Conservation (phyloP, 2,329 filamentous ascomycete genomes). For the Beauveria australis region DNA sequence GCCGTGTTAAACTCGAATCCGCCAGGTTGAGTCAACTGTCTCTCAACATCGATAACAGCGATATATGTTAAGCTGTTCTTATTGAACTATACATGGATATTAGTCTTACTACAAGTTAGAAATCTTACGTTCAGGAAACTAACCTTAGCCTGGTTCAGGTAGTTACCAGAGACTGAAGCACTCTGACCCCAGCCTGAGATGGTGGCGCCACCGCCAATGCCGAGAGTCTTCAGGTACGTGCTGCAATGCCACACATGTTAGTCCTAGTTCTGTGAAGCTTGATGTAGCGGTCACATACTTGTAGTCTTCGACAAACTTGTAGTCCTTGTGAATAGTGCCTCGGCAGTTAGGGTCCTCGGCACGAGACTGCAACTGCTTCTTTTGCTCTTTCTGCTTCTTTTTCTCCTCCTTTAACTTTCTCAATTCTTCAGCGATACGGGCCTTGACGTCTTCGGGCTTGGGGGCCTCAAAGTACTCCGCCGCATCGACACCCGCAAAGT, state of each 20-base stretch:
- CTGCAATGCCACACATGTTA: not conserved
- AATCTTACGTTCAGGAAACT: not conserved
- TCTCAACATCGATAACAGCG: not conserved
- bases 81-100: not conserved
- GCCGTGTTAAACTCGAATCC: not conserved
- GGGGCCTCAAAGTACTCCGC: not conserved
- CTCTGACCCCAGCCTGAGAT: not conserved
- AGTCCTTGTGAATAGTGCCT: not conserved
- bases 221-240: not conserved
- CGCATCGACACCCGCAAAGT: not conserved
- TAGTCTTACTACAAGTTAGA: too few species aligned
- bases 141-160: not conserved
- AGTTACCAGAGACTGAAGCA: not conserved
- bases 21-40: not conserved
- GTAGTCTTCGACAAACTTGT: not conserved
- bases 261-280: not conserved
- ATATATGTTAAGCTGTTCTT: not conserved
- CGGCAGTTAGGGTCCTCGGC: not conserved
- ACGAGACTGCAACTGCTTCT: not conserved
- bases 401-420: not conserved
- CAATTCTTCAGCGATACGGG: not conserved
- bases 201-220: not conserved
- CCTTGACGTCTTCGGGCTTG: not conserved
- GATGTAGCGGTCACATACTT: not conserved
- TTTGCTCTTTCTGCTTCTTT: not conserved